A percentile compares a stretch with the other conserved stretches of the same genome.
Evolutionary conservation across 257 asterid genomes (phyloP).

Genomic region (Schizonepeta tenuifolia): DNA sequence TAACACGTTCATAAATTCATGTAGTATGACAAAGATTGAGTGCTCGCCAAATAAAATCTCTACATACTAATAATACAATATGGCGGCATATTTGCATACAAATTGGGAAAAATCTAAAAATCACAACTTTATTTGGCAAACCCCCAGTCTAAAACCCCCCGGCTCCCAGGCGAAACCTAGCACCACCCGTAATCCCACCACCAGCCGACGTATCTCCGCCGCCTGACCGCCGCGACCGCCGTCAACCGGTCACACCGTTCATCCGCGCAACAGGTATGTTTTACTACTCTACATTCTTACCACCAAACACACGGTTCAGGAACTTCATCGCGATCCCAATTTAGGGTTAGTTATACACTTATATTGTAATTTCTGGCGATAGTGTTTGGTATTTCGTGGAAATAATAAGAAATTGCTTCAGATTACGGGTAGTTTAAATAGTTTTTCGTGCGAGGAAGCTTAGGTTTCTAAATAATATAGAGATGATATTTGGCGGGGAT

Average conservation of each 20-base stretch:
- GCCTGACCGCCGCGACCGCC: background rate
- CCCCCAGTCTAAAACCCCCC: conserved; percentile 4
- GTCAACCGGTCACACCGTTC: background rate
- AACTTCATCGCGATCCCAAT: background rate
- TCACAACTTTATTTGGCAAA: background rate
- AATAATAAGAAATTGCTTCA: background rate
- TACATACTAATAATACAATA: too few relatives aligned
- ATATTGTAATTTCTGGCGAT: background rate
- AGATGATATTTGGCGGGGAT: background rate
- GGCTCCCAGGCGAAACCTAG: conserved; percentile 17
- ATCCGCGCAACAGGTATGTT: background rate
- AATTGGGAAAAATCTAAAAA: background rate
- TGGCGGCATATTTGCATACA: conserved; percentile 12
- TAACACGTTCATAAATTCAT: too few relatives aligned
- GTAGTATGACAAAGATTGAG: too few relatives aligned
- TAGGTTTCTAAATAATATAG: background rate
- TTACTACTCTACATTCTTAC: background rate
- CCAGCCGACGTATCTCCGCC: background rate
- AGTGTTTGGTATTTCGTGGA: background rate
- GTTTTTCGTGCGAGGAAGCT: background rate
- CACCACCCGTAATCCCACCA: background rate
- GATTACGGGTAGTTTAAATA: background rate
- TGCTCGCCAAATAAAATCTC: too few relatives aligned
- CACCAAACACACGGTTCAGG: background rate
- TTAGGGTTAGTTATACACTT: background rate